phyloP scores from a whole-genome alignment of 75 land plant species.

The Adiantum capillusveneris region DNA sequence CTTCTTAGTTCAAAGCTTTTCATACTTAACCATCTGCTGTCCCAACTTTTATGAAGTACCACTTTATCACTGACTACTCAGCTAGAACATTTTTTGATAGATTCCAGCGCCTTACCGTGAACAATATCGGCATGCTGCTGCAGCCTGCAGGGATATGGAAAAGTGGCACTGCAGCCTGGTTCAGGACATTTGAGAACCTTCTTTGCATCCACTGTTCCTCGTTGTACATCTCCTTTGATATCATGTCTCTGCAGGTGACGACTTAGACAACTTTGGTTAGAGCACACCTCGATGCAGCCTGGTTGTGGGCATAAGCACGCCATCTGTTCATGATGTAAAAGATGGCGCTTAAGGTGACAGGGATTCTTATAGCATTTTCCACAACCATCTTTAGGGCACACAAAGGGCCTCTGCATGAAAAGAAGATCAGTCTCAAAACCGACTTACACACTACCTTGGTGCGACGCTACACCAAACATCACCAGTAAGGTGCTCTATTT shows the following conservation, averaged over 20 bases:
- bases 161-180: constrained; percentile 23
- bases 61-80: too few relatives aligned
- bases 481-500: not conserved
- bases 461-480: not conserved
- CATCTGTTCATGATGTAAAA: constrained; percentile 53
- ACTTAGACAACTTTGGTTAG: constrained; percentile 23
- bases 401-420: constrained; percentile 56
- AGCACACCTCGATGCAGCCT: constrained; percentile 39
- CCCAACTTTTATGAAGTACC: too few relatives aligned
- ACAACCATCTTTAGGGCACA: constrained; percentile 57
- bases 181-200: constrained; percentile 45
- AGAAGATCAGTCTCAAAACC: not conserved
- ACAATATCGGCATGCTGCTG: constrained; percentile 46
- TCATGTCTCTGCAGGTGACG: constrained; percentile 37
- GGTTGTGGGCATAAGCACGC: constrained; percentile 48
- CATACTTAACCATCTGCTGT: too few relatives aligned
- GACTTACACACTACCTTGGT: not conserved
- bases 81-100: too few relatives aligned
- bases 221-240: constrained; percentile 27
- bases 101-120: constrained; percentile 69
- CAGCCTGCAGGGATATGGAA: constrained; percentile 53
- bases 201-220: not conserved
- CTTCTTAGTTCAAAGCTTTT: too few relatives aligned
- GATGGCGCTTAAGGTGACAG: constrained; percentile 69
- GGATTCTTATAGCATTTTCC: constrained; percentile 44